Evolutionary conservation across 179 eudicot genomes (phyloP).

Genomic region (Silene vulgaris): DNA sequence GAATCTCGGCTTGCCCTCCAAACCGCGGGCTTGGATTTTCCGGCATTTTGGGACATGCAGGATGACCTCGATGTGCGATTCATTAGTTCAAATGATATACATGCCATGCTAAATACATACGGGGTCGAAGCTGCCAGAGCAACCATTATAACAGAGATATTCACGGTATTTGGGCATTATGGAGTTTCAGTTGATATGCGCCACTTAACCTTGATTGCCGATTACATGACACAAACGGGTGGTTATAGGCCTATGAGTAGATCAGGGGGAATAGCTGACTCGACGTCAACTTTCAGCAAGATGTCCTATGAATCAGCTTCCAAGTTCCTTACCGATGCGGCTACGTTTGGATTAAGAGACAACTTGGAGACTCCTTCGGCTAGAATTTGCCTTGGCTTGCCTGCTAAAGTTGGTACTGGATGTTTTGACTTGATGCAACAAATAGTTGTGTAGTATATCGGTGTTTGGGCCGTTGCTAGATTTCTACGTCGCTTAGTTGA

Average conservation of each 20-base stretch:
- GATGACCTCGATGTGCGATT: constrained; percentile 60
- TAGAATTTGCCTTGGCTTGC: constrained; percentile 81
- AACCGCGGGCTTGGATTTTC: constrained; percentile 76
- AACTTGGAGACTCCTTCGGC: constrained; percentile 83
- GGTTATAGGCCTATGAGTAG: constrained; percentile 76
- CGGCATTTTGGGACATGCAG: constrained; percentile 75
- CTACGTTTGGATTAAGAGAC: constrained; percentile 49
- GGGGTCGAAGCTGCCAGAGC: constrained; percentile 96
- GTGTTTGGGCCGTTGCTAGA: not conserved
- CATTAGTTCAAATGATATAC: constrained; percentile 67
- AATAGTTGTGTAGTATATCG: constrained; percentile 32
- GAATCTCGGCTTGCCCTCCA: constrained; percentile 55
- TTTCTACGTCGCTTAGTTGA: not conserved
- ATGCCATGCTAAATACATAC: constrained; percentile 59
- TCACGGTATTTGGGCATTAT: constrained; percentile 65
- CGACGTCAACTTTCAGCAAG: constrained; percentile 64
- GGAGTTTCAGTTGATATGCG: constrained; percentile 84
- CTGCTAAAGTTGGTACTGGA: constrained; percentile 91
- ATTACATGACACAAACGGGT: constrained; percentile 84
- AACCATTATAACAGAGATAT: constrained; percentile 66
- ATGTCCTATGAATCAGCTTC: constrained; percentile 92
- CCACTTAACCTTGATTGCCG: constrained; percentile 79
- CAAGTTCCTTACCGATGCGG: constrained; percentile 74
- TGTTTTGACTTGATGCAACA: constrained; percentile 80
- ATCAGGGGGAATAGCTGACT: constrained; percentile 68